These are phyloP conservation scores for Asterella californica DNA, from an alignment of 225 moss, liverwort and hornwort genomes.

Conservation along the genomic window DNA sequence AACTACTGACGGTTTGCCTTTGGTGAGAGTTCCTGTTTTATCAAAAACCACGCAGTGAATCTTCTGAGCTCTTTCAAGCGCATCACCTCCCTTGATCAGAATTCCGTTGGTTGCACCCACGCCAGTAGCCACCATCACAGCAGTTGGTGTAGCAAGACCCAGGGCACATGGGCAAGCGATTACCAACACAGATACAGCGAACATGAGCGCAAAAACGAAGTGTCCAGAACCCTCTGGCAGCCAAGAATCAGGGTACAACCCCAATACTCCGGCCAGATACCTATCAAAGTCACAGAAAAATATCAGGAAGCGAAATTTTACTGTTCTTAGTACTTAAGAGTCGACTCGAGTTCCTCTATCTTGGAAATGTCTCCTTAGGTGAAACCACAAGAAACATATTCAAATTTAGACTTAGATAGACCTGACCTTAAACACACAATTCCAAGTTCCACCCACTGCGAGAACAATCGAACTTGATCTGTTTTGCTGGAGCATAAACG, in stretches of 20 bases:
- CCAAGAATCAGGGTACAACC: constrained; percentile 71
- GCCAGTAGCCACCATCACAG: constrained; percentile 98
- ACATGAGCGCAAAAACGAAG: constrained; percentile 85
- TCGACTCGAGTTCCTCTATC: background rate
- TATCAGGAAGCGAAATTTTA: background rate
- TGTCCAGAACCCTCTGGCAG: constrained; percentile 60
- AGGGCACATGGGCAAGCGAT: constrained; percentile 99
- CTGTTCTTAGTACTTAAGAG: background rate
- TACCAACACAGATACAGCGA: constrained; percentile 77
- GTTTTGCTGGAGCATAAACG: background rate
- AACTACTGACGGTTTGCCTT: constrained; percentile 80
- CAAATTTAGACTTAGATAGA: background rate
- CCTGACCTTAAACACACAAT: no score
- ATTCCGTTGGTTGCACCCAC: constrained; percentile 91
- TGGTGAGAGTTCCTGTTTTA: constrained; percentile 95
- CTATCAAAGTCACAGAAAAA: constrained; percentile 22
- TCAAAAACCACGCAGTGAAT: constrained; percentile 92
- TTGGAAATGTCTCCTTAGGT: background rate
- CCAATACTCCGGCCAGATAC: constrained; percentile 58
- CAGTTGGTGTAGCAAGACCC: constrained; percentile 98
- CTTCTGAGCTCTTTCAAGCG: constrained; percentile 77
- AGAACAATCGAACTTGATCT: background rate
- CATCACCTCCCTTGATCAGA: constrained; percentile 95
- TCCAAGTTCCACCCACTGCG: background rate
- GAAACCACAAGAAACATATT: background rate